Evolutionary conservation across 1,284 basidiomycete genomes (phyloP).

Genomic region (Ustilago shanxiensis): DNA sequence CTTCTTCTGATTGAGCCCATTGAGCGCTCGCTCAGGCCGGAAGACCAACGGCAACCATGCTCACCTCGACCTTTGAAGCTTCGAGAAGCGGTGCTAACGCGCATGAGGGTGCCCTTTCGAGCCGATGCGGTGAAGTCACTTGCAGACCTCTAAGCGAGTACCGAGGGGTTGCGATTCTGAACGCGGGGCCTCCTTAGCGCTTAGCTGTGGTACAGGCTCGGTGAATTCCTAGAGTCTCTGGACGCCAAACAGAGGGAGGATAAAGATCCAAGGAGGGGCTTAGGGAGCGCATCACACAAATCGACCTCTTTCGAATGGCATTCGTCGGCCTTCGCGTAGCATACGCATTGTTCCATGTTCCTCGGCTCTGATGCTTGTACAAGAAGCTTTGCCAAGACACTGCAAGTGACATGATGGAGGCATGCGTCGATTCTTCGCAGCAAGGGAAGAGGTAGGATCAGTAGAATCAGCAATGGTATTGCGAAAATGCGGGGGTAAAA

Average conservation of each 20-base stretch:
- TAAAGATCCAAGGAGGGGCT: background rate
- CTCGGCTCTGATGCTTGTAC: conserved; percentile 5
- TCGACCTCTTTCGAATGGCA: background rate
- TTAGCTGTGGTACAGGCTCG: background rate
- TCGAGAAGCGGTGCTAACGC: background rate
- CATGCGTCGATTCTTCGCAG: conserved; percentile 1
- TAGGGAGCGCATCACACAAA: background rate
- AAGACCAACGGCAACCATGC: too few species aligned
- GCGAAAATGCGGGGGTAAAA: conserved; percentile 1
- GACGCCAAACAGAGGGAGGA: too few species aligned
- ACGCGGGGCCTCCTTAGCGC: background rate
- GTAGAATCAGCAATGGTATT: background rate
- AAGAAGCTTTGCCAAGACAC: conserved; percentile 1
- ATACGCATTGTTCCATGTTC: background rate
- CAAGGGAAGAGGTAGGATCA: conserved; percentile 4
- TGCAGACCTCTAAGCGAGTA: conserved; percentile 6
- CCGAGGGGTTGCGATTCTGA: background rate
- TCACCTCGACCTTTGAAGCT: background rate
- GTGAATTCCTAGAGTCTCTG: background rate
- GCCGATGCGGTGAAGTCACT: conserved; percentile 13
- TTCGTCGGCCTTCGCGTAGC: conserved; percentile 24
- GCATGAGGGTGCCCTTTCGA: background rate
- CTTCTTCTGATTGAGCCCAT: background rate
- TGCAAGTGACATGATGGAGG: background rate
- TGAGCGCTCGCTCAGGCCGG: background rate